A percentile compares a stretch with the other conserved stretches of the same genome.
phyloP scores from a whole-genome alignment of 495 filamentous ascomycete species.

The Podospora fimiseda region DNA sequence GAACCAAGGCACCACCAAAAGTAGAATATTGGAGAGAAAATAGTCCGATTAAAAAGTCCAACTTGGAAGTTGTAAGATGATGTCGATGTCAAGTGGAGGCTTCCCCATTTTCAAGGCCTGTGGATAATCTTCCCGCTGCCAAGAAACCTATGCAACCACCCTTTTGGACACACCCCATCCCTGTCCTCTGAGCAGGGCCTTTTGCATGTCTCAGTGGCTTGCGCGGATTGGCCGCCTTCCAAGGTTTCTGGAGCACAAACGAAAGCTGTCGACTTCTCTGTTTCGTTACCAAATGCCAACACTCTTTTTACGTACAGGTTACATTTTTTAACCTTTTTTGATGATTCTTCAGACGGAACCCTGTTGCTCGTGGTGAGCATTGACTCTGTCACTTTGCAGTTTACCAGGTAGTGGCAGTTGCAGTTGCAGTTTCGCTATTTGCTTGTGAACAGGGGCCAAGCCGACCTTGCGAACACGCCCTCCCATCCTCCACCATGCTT shows the following conservation, averaged over 20 bases:
- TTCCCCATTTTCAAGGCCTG: neutral
- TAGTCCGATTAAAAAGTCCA: no score
- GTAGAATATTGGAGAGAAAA: neutral
- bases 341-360: slow-evolving; percentile 9
- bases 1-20: no score
- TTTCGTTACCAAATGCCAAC: neutral
- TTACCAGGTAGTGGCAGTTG: neutral
- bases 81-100: neutral
- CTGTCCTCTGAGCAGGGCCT: neutral
- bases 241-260: neutral
- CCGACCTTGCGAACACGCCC: neutral
- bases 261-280: slow-evolving; percentile 20
- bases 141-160: neutral
- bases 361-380: slow-evolving; percentile 5
- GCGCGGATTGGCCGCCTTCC: slow-evolving; percentile 8
- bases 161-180: neutral
- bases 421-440: neutral
- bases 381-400: neutral
- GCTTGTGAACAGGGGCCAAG: slow-evolving; percentile 8
- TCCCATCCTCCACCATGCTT: slow-evolving; percentile 18
- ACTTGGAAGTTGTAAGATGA: no score
- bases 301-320: slow-evolving; percentile 6
- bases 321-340: slow-evolving; percentile 7
- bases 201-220: slow-evolving; percentile 1
- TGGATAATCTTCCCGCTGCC: neutral